A percentile compares a stretch with the other conserved stretches of the same genome.
Evolutionary conservation across 768 basidiomycete species (phyloP).

Genomic region (Krasilnikovozyma curviuscula): DNA sequence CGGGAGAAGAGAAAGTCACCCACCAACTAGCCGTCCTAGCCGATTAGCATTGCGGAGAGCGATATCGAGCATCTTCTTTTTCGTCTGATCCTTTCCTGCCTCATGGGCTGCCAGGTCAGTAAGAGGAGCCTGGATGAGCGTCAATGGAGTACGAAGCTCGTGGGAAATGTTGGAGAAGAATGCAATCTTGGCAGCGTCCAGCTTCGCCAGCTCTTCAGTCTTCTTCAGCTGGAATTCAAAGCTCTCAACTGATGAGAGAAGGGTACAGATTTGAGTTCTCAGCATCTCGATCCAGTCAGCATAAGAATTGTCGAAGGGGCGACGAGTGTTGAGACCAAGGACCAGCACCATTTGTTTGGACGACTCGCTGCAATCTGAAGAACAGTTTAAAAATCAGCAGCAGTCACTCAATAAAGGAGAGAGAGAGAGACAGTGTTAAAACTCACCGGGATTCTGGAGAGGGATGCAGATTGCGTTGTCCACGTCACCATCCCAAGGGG

Average conservation of each 20-base stretch:
- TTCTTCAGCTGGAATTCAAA: no score
- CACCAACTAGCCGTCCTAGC: slow-evolving; percentile 26
- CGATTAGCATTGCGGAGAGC: slow-evolving; percentile 24
- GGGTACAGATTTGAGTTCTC: slow-evolving; percentile 13
- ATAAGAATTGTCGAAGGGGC: slow-evolving; percentile 18
- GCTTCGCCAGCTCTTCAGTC: slow-evolving; percentile 17
- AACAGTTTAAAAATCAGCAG: no score
- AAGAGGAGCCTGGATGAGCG: slow-evolving; percentile 20
- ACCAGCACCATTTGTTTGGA: no score
- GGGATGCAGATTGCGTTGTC: no score
- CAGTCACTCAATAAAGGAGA: no score
- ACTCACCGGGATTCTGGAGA: no score
- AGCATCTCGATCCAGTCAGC: slow-evolving; percentile 17
- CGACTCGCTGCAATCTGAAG: no score
- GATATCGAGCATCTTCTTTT: slow-evolving; percentile 15
- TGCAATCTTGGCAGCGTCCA: slow-evolving; percentile 18
- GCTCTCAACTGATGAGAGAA: no score
- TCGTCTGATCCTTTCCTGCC: slow-evolving; percentile 11
- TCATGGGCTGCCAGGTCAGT: slow-evolving; percentile 14
- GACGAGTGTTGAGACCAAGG: slow-evolving; percentile 19
- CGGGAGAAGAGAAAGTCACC: no score
- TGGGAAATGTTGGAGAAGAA: slow-evolving; percentile 20
- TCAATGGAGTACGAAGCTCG: slow-evolving; percentile 21
- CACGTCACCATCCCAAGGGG: no score
- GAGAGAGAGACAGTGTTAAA: no score